These are phyloP conservation scores for Cairneyella variabilis DNA, from an alignment of 495 filamentous ascomycete species.

Conservation along the genomic window DNA sequence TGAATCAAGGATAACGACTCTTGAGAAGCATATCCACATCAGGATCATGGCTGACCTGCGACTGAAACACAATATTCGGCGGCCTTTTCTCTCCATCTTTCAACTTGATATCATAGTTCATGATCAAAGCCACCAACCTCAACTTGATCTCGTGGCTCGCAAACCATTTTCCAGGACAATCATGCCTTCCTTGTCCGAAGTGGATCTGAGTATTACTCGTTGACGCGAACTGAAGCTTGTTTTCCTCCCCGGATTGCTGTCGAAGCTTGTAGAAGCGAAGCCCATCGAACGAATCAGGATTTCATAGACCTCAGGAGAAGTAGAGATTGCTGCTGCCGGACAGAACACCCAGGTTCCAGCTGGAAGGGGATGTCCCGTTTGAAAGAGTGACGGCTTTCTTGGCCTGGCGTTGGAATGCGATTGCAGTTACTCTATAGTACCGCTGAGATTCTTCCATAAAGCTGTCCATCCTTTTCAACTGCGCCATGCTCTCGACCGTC, in stretches of 20 bases:
- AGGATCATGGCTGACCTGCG: conserved; percentile 13
- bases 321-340: conserved; percentile 30
- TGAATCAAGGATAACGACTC: too few relatives aligned
- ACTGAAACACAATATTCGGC: conserved; percentile 27
- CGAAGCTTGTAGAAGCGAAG: conserved; percentile 48
- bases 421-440: conserved; percentile 12
- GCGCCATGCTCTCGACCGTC: conserved; percentile 35
- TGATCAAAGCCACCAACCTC: conserved; percentile 35
- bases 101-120: conserved; percentile 45
- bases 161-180: conserved; percentile 54
- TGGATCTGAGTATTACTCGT: conserved; percentile 39
- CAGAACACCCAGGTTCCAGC: conserved; percentile 33
- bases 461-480: conserved; percentile 49
- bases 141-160: conserved; percentile 47
- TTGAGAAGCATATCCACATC: conserved; percentile 27
- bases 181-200: conserved; percentile 51
- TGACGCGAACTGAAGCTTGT: conserved; percentile 38
- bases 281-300: conserved; percentile 44
- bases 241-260: conserved; percentile 28
- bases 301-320: conserved; percentile 20
- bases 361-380: conserved; percentile 39
- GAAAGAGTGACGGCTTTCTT: conserved; percentile 37
- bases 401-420: conserved; percentile 39
- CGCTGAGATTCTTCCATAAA: conserved; percentile 52
- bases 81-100: conserved; percentile 37